phyloP scores from a whole-genome alignment of 148 eudicot genomes.

The Mesembryanthemum crystallinum region DNA sequence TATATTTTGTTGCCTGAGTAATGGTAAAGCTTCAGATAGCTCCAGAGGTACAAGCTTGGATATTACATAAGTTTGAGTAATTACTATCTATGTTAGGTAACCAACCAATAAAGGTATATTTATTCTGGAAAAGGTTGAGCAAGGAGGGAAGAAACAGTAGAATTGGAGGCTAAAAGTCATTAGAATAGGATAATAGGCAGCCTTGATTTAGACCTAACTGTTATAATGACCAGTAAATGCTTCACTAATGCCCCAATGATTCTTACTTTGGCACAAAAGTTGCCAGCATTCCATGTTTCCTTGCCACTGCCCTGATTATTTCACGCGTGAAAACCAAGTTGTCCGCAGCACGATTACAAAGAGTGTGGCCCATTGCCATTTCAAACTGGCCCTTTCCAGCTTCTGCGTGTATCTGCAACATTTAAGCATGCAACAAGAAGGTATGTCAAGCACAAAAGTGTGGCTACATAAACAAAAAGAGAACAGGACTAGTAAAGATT shows the following conservation, averaged over 20 bases:
- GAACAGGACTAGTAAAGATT: not conserved
- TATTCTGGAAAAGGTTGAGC: no score
- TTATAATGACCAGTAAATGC: not conserved
- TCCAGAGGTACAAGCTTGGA: no score
- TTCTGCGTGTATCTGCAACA: conserved; percentile 76
- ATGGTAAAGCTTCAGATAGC: no score
- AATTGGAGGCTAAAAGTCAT: not conserved
- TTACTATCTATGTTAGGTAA: no score
- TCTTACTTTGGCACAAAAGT: conserved; percentile 95
- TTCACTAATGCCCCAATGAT: not conserved
- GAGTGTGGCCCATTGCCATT: conserved; percentile 62
- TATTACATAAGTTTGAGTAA: no score
- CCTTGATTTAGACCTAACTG: not conserved
- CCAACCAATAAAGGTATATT: no score
- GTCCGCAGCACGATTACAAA: conserved; percentile 72
- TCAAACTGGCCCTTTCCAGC: conserved; percentile 94
- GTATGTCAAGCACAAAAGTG: not conserved
- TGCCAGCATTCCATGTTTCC: conserved; percentile 86
- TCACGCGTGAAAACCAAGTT: conserved; percentile 75
- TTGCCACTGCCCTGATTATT: conserved; percentile 73
- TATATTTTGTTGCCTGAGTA: no score
- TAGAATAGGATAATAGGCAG: no score
- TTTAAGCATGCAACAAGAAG: conserved; percentile 11
- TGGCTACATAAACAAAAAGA: not conserved
- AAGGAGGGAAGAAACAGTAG: no score